Base-by-base conservation (phyloP, 805 yeast genomes). In the Cyberlindnera saturnus region DNA sequence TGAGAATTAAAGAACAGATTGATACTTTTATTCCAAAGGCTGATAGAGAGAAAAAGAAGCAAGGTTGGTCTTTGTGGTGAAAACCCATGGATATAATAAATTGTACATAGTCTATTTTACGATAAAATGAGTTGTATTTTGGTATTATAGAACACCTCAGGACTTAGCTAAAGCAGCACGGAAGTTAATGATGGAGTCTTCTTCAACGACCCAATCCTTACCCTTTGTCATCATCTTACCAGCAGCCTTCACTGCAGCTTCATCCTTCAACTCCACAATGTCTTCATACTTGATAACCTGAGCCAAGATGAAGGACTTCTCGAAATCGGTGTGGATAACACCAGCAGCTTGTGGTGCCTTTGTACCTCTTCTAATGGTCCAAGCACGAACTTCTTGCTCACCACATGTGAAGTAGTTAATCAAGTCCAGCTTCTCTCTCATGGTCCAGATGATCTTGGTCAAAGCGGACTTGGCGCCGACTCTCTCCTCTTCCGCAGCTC, bases 321-420 rank as follows among this genome's bases (percentile, higher is more conserved):
- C 90, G 64, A 91, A 78, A 69, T 91, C 99, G 33, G 90, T 86
- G 67, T 93, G 99, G 58, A 91, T 91, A 36, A 93, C 96, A 64
- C 97, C 98, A 18, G 99, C 99, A 36, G 99, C 98, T 61, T 86
- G 89, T n/a, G 99, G 99, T 42, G 97, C 97, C 56, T 86, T 82
- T 38, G 91, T 85, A 56, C 95, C 95, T 55, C 74, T 72, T 69
- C 98, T 81, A 50, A 93, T 81, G 31, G 99, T 93, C 99, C 99
- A 93, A 68, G 95, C 97, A 66, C 97, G 84, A 40, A 90, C 96
- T 71, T 93, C 99, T 49, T 86, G 87, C 34, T 95, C 85, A 55
- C 99, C 99, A 62, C 93, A 83, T 31, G 99, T 93, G 77, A 88
- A 93, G 74, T 83, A 93, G 42, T 96, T 88, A 53, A 90, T 89